Evolutionary conservation across 805 yeast species (phyloP), one percentile per base, ranked within the genome.

Genomic region (Candida suzukii): DNA sequence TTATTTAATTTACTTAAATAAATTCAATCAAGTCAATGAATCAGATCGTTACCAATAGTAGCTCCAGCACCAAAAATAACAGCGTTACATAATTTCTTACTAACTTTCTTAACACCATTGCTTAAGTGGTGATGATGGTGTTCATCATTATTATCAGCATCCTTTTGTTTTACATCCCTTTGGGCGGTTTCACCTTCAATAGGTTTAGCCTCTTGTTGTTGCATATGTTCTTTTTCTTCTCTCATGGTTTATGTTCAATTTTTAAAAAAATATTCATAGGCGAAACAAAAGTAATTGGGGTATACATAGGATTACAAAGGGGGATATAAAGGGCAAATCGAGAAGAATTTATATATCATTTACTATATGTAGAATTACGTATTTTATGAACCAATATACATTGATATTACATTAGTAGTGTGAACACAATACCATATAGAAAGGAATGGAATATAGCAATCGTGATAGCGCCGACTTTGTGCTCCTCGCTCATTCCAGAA

Each of bases 61-160:
- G 97, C 95, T 69, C 98, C 98, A 10, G 95, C 96, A 63, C 97
- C 97, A 50, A 88, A 91, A 38, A 90, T 77, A 28, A 95, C 90
- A n/a, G 97, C 95, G 50, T 88, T 79, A 45, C 95, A 96, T 44
- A 90, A 66, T 62, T 86, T 83, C 47, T 84, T 72, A 21, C 95
- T 95, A 50, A 86, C 76, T 10, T 54, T 73, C 80, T 59, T 74
- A 74, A 49, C 46, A 35, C 63, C 68, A 12, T 57, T 50, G 26
- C 61, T 64, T 16, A 57, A 57, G n/a, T 56, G 57, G 26, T 51
- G 61, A 38, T 55, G 62, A 24, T 32, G 35, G 12, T 30, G 21
- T 30, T 30, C 21, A 11, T 16, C 33, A n/a, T n/a, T n/a, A n/a
- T n/a, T n/a, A n/a, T n/a, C n/a, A n/a, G n/a, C n/a, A n/a, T n/a